Conservation (phyloP, 208 protist species). For the Naegleria lovaniensis region DNA sequence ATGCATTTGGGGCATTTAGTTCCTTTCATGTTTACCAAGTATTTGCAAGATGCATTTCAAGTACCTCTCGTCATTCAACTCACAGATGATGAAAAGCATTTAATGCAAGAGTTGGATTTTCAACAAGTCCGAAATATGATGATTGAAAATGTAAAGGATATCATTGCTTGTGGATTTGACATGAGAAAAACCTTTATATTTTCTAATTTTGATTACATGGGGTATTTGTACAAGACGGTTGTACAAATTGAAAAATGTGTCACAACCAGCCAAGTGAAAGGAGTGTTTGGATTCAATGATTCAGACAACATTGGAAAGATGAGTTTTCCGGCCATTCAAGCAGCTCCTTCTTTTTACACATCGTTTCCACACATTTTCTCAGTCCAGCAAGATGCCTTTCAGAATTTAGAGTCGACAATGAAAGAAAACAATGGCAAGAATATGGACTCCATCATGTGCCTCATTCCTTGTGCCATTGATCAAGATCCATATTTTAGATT, state of each 20-base stretch:
- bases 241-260: constrained; percentile 77
- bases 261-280: constrained; percentile 76
- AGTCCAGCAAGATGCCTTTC: neutral
- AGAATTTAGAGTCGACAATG: neutral
- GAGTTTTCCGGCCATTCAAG: constrained; percentile 93
- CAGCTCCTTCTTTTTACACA: constrained; percentile 85
- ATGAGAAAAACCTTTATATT: constrained; percentile 97
- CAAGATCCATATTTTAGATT: constrained; percentile 98
- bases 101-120: constrained; percentile 88
- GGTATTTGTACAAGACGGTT: constrained; percentile 87
- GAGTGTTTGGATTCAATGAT: constrained; percentile 86
- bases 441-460: constrained; percentile 68
- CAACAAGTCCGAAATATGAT: constrained; percentile 64
- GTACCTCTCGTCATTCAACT: constrained; percentile 97
- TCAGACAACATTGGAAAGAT: constrained; percentile 84
- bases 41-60: constrained; percentile 92
- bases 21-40: constrained; percentile 96
- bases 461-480: constrained; percentile 93
- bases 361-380: constrained; percentile 86
- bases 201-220: constrained; percentile 94
- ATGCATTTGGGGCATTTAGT: constrained; percentile 98
- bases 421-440: neutral
- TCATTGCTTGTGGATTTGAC: constrained; percentile 98
- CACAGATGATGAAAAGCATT: constrained; percentile 99
- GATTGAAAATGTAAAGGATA: constrained; percentile 91